Evolutionary conservation across 2,329 filamentous ascomycete genomes (phyloP), one percentile per base, ranked within the genome.

Genomic region (Fusarium proliferatum): DNA sequence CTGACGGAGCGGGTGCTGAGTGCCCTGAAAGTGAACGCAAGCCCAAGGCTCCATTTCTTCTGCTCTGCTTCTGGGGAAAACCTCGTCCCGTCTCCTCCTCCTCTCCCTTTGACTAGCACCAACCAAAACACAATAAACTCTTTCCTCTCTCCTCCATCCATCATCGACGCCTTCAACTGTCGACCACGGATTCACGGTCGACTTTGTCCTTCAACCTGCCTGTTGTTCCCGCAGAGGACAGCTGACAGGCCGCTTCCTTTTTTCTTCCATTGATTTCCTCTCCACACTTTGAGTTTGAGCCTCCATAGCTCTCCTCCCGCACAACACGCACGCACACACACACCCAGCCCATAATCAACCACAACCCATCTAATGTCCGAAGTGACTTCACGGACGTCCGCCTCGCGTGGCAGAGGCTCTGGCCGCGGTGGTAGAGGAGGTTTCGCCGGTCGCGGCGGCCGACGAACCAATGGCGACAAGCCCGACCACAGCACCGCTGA

Each of bases 361-460:
- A 77, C 79, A 83, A 82, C 78, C 80, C 81, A 80, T 82, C 85
- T 84, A 86, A 98, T 98, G 96, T 97, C 96, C 89, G 96, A 98
- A 90, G 90, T 94, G 87, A 93, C 95, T 88, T 90, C 93, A 86
- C 91, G 95, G 89, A 89, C 93, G 83, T 89, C 91, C 84, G 91
- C 94, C 86, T 85, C 91, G 88, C 94, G 96, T 86, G 95, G 96
- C 86, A 93, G 96, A 90, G 94, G 94, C 87, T 93, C 94, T 83
- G 89, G 92, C 85, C 93, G 96, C 84, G 95, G 95, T 82, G 95
- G 94, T 81, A 89, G 93, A 86, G 92, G 92, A 83, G 92, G 92
- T 77, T 92, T 92, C 84, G 90, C 88, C 80, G 88, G 92, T 86
- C 90, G 91, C 83, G 90, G 90, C 80, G 91, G 93, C 84, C 93